Evolutionary conservation across 495 filamentous ascomycete genomes (phyloP).

Genomic region (Thermochaetoides thermophila): DNA sequence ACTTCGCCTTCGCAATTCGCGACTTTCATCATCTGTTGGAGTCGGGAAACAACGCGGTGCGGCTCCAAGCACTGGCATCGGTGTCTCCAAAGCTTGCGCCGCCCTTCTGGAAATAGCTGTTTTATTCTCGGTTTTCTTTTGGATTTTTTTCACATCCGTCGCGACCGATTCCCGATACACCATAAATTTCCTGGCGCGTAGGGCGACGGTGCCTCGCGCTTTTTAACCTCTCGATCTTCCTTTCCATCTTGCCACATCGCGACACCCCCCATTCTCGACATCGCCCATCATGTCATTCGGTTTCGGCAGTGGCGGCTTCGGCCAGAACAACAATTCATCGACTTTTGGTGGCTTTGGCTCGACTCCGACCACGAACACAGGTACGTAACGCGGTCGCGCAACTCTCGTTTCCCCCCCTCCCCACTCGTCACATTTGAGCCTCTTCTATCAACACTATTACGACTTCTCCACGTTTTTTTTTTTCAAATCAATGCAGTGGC

Average conservation of each 20-base stretch:
- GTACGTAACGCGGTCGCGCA: slow-evolving; percentile 21
- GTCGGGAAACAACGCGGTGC: slow-evolving; percentile 4
- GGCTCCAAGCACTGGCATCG: not conserved
- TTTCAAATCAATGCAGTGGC: slow-evolving; percentile 14
- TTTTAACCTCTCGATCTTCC: slow-evolving; percentile 4
- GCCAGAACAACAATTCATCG: slow-evolving; percentile 38
- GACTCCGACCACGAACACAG: slow-evolving; percentile 32
- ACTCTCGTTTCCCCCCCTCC: slow-evolving; percentile 1
- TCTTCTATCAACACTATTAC: no score
- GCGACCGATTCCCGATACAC: not conserved
- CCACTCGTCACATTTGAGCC: no score
- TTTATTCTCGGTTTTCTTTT: not conserved
- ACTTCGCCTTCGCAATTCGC: slow-evolving; percentile 9
- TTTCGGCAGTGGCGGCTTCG: slow-evolving; percentile 41
- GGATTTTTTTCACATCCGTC: not conserved
- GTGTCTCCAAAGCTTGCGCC: no score
- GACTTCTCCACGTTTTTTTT: not conserved
- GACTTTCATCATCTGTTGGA: slow-evolving; percentile 3
- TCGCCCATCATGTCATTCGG: slow-evolving; percentile 33
- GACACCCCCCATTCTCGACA: not conserved
- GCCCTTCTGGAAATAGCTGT: not conserved
- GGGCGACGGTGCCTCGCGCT: slow-evolving; percentile 6
- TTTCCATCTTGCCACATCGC: slow-evolving; percentile 1
- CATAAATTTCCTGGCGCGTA: not conserved
- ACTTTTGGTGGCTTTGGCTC: slow-evolving; percentile 41